Conservation (phyloP, 805 yeast species). For the Kodamaea hsintzibuensis region DNA sequence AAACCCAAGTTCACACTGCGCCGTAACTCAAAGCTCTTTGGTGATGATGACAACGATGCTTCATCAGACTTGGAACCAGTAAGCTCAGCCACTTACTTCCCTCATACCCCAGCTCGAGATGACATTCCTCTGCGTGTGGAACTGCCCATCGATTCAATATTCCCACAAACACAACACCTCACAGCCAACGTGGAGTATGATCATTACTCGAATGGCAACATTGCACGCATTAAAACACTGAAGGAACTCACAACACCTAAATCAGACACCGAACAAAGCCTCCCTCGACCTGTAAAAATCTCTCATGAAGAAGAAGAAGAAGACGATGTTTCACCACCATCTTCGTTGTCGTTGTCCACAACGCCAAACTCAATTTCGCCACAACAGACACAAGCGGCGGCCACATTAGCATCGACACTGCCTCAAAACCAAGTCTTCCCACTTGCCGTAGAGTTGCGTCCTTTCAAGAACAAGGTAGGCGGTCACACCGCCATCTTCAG, state of each 20-base stretch:
- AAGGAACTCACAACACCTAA: neutral
- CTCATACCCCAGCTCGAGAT: constrained; percentile 52
- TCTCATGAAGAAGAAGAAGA: constrained; percentile 1
- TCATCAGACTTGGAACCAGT: constrained; percentile 47
- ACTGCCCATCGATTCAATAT: constrained; percentile 5
- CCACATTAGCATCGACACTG: constrained; percentile 2
- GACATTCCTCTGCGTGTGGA: constrained; percentile 4
- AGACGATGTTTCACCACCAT: neutral
- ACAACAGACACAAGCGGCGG: constrained; percentile 8
- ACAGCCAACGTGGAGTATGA: constrained; percentile 54
- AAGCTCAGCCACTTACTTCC: constrained; percentile 70
- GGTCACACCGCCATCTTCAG: constrained; percentile 97
- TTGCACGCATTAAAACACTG: constrained; percentile 23
- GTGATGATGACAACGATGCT: constrained; percentile 1
- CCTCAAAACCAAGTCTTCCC: constrained; percentile 45
- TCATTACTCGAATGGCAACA: constrained; percentile 28
- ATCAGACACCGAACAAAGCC: neutral
- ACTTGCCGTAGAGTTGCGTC: constrained; percentile 83
- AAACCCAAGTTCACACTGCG: constrained; percentile 7
- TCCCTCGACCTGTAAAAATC: neutral
- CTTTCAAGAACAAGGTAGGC: constrained; percentile 92
- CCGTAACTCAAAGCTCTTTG: constrained; percentile 9
- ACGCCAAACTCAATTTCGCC: constrained; percentile 45
- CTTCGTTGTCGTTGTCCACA: neutral
- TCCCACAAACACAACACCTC: constrained; percentile 38